Evolutionary conservation across 2,329 filamentous ascomycete species (phyloP).

Genomic region (Tolypocladium ophioglossoides): DNA sequence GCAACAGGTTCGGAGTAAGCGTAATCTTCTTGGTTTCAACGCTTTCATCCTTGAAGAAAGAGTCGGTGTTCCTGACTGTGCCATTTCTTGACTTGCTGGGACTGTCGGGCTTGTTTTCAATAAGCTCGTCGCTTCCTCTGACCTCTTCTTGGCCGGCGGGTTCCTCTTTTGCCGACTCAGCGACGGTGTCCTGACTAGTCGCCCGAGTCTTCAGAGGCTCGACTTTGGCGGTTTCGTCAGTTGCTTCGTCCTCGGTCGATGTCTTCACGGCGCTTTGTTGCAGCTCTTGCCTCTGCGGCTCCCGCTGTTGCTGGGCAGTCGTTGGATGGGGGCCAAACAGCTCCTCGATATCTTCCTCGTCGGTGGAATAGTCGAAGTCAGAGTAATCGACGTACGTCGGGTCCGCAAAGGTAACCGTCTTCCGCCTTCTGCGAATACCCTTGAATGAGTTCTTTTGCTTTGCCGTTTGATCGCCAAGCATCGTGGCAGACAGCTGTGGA

Average conservation of each 20-base stretch:
- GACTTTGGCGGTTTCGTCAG: constrained; percentile 44
- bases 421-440: constrained; percentile 73
- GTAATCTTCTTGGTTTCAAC: constrained; percentile 97
- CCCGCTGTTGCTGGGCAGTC: constrained; percentile 17
- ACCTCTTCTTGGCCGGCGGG: constrained; percentile 23
- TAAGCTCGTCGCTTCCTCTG: constrained; percentile 55
- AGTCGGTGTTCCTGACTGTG: constrained; percentile 83
- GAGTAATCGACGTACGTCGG: constrained; percentile 85
- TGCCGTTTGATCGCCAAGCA: constrained; percentile 55
- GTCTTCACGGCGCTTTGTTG: constrained; percentile 18
- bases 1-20: constrained; percentile 80
- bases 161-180: constrained; percentile 22
- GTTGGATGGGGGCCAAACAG: constrained; percentile 24
- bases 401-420: constrained; percentile 76
- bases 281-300: constrained; percentile 19
- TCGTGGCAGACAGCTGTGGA: constrained; percentile 46
- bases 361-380: constrained; percentile 74
- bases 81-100: constrained; percentile 67
- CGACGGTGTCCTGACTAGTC: constrained; percentile 27
- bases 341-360: constrained; percentile 50
- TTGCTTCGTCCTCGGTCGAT: constrained; percentile 19
- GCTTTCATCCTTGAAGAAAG: constrained; percentile 93
- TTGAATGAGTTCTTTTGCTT: constrained; percentile 77
- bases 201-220: constrained; percentile 42
- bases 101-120: constrained; percentile 41